Percentiles rank a stretch among this genome's conserved stretches.
These are phyloP conservation scores for Penicillium alfredii DNA, from an alignment of 495 filamentous ascomycete genomes.

Conservation along the genomic window DNA sequence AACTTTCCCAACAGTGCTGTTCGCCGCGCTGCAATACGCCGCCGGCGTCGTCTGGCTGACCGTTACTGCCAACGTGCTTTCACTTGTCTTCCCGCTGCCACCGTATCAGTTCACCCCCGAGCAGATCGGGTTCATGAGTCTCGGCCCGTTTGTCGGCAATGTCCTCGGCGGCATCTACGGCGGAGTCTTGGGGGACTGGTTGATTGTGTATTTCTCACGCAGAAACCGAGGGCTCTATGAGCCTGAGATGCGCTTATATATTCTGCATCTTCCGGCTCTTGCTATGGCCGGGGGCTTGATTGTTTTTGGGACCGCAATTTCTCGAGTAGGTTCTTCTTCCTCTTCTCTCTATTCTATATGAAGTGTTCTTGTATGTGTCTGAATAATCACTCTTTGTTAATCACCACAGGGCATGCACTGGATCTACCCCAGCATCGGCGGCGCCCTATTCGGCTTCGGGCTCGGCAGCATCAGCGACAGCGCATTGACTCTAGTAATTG, in stretches of 20 bases:
- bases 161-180: slow-evolving; percentile 33
- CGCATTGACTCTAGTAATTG: slow-evolving; percentile 30
- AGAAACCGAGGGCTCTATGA: slow-evolving; percentile 39
- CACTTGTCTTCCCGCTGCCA: slow-evolving; percentile 29
- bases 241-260: slow-evolving; percentile 40
- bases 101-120: slow-evolving; percentile 39
- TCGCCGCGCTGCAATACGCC: slow-evolving; percentile 34
- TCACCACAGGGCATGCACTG: slow-evolving; percentile 35
- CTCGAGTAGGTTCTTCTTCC: slow-evolving; percentile 15
- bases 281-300: slow-evolving; percentile 26
- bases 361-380: not conserved
- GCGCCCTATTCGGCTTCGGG: slow-evolving; percentile 32
- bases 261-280: slow-evolving; percentile 28
- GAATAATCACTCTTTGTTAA: not conserved
- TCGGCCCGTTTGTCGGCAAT: slow-evolving; percentile 38
- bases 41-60: slow-evolving; percentile 32
- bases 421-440: slow-evolving; percentile 28
- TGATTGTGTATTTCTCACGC: slow-evolving; percentile 30
- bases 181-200: slow-evolving; percentile 37
- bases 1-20: slow-evolving; percentile 38
- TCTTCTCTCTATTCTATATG: not conserved
- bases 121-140: slow-evolving; percentile 35
- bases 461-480: slow-evolving; percentile 31
- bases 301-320: slow-evolving; percentile 31
- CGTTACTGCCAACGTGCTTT: slow-evolving; percentile 25